Base-by-base conservation (phyloP, 306 rosid genomes). In the Arachis stenosperma region DNA sequence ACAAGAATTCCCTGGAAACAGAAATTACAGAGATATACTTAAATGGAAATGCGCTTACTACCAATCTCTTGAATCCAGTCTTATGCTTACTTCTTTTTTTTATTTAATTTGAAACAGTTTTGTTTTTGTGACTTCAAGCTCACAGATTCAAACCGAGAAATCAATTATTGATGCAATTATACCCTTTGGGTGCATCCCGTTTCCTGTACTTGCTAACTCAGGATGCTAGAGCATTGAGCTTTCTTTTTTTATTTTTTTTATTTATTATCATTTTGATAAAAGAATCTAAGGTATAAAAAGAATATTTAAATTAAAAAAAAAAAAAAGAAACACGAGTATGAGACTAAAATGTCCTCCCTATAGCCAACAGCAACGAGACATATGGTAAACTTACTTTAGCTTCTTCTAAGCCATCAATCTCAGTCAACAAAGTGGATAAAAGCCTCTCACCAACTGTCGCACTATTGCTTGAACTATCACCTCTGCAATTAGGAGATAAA, bases 321-420 rank as follows among this genome's bases (percentile, higher is more conserved):
- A 17, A 22, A 22, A 22, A 22, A 22, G 27, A 22, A 22, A 22
- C 1, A 22, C 27, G 12, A 5, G 43, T 55, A 36, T 7, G 40
- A 64, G 64, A n/a, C 22, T 11, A 44, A 59, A 58, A 52, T 51
- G 33, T 65, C 15, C 47, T 61, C 75, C 55, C 8, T 27, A 46
- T 61, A 64, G 53, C 27, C n/a, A 54, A 57, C 41, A 66, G 51
- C 58, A 13, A 43, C 6, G 33, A 51, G 52, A 61, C 61, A 65
- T 58, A 58, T 7, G 9, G 47, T 60, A 67, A 7, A 77, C 84
- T 71, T 61, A 90, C 98, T 88, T 86, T 93, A 63, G 97, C 89
- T 84, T 90, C 97, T 82, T 89, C 96, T 70, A 93, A 80, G 73
- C 98, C 98, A 86, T 93, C 96, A 90, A 93, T 93, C 77, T 93